These are phyloP conservation scores for Nyctanthes arbortristis DNA, from an alignment of 257 asterid species.

Conservation along the genomic window DNA sequence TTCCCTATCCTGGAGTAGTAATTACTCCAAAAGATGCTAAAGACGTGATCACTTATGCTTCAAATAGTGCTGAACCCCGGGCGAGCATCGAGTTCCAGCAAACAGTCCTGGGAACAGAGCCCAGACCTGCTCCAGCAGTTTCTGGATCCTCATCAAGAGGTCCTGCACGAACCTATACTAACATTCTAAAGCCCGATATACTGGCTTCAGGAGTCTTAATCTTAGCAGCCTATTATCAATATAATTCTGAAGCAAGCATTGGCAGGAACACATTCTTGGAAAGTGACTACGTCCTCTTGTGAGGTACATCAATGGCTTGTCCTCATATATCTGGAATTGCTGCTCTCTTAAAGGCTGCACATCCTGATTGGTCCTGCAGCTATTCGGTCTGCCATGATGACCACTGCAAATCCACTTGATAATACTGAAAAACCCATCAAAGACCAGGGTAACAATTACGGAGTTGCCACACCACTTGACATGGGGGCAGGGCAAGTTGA, in stretches of 20 bases:
- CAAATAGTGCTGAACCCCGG: not conserved
- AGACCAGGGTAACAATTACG: not conserved
- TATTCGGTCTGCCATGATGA: conserved; percentile 11
- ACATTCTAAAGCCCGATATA: conserved; percentile 2
- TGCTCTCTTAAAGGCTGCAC: conserved; percentile 7
- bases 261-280: not conserved
- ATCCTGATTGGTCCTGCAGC: conserved; percentile 11
- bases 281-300: conserved; percentile 1
- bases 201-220: conserved; percentile 17
- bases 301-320: conserved; percentile 17
- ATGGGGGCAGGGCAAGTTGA: conserved; percentile 11
- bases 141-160: conserved; percentile 6
- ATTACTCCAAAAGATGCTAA: not conserved
- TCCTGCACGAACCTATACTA: conserved; percentile 10
- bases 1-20: conserved; percentile 8
- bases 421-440: conserved; percentile 8
- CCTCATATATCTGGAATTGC: conserved; percentile 20
- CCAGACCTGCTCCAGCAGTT: not conserved
- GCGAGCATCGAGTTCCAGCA: conserved; percentile 20
- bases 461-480: not conserved
- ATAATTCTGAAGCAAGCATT: not conserved
- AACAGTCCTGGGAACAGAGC: conserved; percentile 1
- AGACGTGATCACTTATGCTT: conserved; percentile 8
- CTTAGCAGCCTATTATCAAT: conserved; percentile 8
- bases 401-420: conserved; percentile 7